Evolutionary conservation across 2,329 filamentous ascomycete genomes (phyloP), one percentile per base, ranked within the genome.

Genomic region (Nannizziopsis arthrosporioides): DNA sequence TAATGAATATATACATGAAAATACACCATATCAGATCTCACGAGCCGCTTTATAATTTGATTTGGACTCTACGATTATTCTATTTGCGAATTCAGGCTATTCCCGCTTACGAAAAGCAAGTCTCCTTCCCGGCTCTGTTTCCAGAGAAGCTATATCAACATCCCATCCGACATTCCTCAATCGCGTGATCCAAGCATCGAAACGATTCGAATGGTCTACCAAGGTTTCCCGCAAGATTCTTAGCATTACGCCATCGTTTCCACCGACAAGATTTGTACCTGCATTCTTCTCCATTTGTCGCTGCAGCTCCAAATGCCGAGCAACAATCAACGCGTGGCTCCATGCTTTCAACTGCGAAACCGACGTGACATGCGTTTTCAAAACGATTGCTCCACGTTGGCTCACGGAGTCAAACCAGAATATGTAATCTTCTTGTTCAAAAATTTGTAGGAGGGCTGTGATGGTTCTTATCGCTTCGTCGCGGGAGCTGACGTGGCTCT

Each of bases 141-240:
- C 83, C 56, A 89, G 67, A 5, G 78, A 81, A 35, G 73, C 73
- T 44, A 71, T 72, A 48, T 77, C 68, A 41, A 84, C 56, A 63
- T 88, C 76, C 84, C 84, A 89, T 0, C 83, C 83, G 30, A 57
- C 66, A 31, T 61, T 61, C 50, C 55, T 59, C 47, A 80, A 52
- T 52, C 64, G 36, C 30, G 31, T 54, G 52, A 63, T 52, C 45
- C 67, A 49, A 58, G 63, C 55, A 53, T 66, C 60, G 59, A 82
- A 77, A 42, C 71, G 63, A 8, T 58, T 58, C 6, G 56, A 56
- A 7, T 65, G 58, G 37, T 65, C 55, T 41, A 64, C 61, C 51
- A 74, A 56, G 41, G 68, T 65, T 39, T 53, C 54, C 45, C 57
- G 53, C 49, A 65, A 56, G 43, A 67, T 54, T 51, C 68, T 66